These are phyloP conservation scores for Wickerhamiella sergipiensis DNA, from an alignment of 805 yeast species.

Conservation along the genomic window DNA sequence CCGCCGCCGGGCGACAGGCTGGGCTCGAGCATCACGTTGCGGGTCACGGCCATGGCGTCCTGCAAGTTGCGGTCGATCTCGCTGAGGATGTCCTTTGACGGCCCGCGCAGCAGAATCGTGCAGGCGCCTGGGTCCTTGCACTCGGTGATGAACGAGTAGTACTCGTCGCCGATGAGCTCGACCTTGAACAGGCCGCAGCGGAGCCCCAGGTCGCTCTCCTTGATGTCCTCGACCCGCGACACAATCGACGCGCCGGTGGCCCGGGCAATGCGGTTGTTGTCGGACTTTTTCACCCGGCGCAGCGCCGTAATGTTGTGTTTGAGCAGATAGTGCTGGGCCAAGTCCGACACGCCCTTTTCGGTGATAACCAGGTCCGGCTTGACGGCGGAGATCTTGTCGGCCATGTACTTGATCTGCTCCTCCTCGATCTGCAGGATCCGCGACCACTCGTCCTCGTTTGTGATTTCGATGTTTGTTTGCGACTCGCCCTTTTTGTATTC, in stretches of 20 bases:
- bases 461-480: conserved; percentile 93
- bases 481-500: conserved; percentile 99
- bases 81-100: conserved; percentile 89
- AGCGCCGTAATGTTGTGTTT: conserved; percentile 88
- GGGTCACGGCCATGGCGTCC: conserved; percentile 96
- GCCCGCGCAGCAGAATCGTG: conserved; percentile 85
- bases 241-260: conserved; percentile 97
- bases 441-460: conserved; percentile 93
- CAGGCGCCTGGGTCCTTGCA: conserved; percentile 86
- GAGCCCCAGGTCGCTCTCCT: conserved; percentile 80
- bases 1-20: conserved; percentile 97
- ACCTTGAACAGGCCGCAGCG: conserved; percentile 84
- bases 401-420: conserved; percentile 81
- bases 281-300: conserved; percentile 90
- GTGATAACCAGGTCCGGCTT: conserved; percentile 93
- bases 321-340: conserved; percentile 90
- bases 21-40: conserved; percentile 91
- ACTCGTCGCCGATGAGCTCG: conserved; percentile 94
- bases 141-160: conserved; percentile 70
- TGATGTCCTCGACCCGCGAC: conserved; percentile 86
- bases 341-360: conserved; percentile 95
- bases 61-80: conserved; percentile 95
- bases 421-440: conserved; percentile 92
- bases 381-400: conserved; percentile 70
- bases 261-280: conserved; percentile 90